Evolutionary conservation across 371 early-diverging fungal species (phyloP), one percentile per base, ranked within the genome.

Genomic region (Thermomucor indicae-seudaticae): DNA sequence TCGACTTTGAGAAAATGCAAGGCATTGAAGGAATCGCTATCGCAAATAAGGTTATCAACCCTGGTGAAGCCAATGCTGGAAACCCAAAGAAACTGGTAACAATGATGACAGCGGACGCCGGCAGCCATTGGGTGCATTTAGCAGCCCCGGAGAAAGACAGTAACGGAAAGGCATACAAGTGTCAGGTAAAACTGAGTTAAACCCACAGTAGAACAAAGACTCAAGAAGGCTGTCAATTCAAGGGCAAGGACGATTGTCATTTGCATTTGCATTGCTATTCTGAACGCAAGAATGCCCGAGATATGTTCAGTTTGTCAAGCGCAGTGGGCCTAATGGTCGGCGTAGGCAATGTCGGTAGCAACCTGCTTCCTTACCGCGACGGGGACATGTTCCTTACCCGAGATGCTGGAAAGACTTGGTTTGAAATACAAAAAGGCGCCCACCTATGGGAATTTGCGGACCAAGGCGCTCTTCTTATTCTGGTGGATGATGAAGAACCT

Each of bases 1-100:
- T 96, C 4, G 98, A 98, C 58, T 93, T 91, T 71, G 96, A 96
- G 63, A 90, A 89, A 56, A 86, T 96, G 80, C 85, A 88, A 44
- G 96, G 92, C 10, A 80, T 98, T 22, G 86, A 88, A 58, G 95
- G 95, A 34, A 84, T 93, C 27, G 84, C 95, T 1, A 51, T 98
- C 7, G 86, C 90, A 49, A 98, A 98, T 57, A 55, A 74, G 12
- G 93, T 96, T 19, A 59, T 57, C 45, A 95, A 95, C 47, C 73
- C 85, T 24, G 59, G 66, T 3, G 83, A 77, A 28, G 76, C 76
- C 53, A 72, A 72, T 45, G 58, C 69, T 49, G 70, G 78, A 17
- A 69, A 72, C 31, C 66, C 67, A 24, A 69, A 72, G 47, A 63
- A 72, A 51, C 55, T 95, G 19, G 67, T 66, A 12, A 79, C 93